phyloP scores from a whole-genome alignment of 805 yeast species.

The Helenozyma rhizophorensis region DNA sequence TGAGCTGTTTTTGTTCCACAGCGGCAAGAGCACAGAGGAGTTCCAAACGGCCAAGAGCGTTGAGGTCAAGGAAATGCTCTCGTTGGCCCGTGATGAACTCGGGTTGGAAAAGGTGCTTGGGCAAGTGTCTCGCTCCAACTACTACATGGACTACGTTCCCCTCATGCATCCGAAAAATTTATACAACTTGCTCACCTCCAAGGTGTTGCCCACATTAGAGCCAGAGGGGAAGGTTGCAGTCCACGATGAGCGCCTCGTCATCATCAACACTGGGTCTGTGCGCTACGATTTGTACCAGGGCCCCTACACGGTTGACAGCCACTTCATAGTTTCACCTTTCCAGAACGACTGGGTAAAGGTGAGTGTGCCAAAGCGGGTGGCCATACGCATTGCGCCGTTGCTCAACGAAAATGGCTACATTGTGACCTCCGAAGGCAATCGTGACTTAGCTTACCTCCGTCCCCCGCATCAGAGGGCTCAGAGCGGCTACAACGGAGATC shows the following conservation, averaged over 20 bases:
- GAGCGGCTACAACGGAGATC: not conserved
- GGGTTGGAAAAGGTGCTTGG: constrained; percentile 58
- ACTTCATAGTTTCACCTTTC: constrained; percentile 83
- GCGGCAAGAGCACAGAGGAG: constrained; percentile 25
- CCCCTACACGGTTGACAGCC: constrained; percentile 73
- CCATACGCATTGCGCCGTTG: constrained; percentile 46
- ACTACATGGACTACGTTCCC: constrained; percentile 65
- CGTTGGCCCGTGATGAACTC: constrained; percentile 41
- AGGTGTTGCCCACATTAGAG: constrained; percentile 48
- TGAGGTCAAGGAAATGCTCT: constrained; percentile 42
- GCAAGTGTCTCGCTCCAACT: constrained; percentile 54
- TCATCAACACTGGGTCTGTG: constrained; percentile 83
- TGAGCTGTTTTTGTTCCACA: constrained; percentile 65
- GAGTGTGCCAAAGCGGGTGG: constrained; percentile 54
- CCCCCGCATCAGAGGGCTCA: constrained; percentile 12
- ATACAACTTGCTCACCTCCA: constrained; percentile 52
- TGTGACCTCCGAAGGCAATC: constrained; percentile 2
- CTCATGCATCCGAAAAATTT: constrained; percentile 46
- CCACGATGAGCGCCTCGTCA: constrained; percentile 38
- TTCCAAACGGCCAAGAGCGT: constrained; percentile 58
- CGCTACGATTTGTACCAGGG: constrained; percentile 86
- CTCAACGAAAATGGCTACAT: constrained; percentile 58
- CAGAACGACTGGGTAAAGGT: constrained; percentile 73
- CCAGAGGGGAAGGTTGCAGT: constrained; percentile 15
- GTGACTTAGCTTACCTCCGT: constrained; percentile 2